A percentile compares a stretch with the other conserved stretches of the same genome.
Evolutionary conservation across 2,329 filamentous ascomycete genomes (phyloP).

Genomic region (Aspergillaceae sp.): DNA sequence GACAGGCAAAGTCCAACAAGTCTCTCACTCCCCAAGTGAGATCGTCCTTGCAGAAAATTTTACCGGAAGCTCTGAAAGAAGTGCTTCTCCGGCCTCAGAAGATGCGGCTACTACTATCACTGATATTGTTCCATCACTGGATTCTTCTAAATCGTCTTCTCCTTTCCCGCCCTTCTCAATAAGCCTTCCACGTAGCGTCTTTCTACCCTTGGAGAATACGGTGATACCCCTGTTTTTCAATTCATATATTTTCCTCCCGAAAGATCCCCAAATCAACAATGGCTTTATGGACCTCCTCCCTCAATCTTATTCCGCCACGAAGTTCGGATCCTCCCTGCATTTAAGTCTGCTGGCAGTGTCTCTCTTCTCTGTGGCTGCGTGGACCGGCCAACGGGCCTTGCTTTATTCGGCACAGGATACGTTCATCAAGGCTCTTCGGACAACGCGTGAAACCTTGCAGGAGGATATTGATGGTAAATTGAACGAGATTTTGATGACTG

Average conservation of each 20-base stretch:
- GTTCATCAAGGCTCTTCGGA: slow-evolving; percentile 17
- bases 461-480: slow-evolving; percentile 10
- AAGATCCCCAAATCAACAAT: slow-evolving; percentile 15
- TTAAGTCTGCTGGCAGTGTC: slow-evolving; percentile 17
- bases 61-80: neutral
- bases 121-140: neutral
- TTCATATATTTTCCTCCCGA: slow-evolving; percentile 19
- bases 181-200: slow-evolving; percentile 7
- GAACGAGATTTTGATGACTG: slow-evolving; percentile 16
- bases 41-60: too few species aligned
- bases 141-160: neutral
- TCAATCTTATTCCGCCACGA: slow-evolving; percentile 11
- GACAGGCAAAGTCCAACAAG: slow-evolving; percentile 4
- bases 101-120: neutral
- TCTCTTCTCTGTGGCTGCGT: slow-evolving; percentile 22
- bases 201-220: slow-evolving; percentile 17
- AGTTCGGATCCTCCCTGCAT: slow-evolving; percentile 14
- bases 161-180: neutral
- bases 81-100: neutral
- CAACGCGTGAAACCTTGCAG: slow-evolving; percentile 16
- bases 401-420: slow-evolving; percentile 14
- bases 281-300: slow-evolving; percentile 24
- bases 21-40: neutral
- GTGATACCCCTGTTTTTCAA: slow-evolving; percentile 22
- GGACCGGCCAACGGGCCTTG: slow-evolving; percentile 18